phyloP scores from a whole-genome alignment of 371 early-diverging fungal species.

The Apophysomyces ossiformis region DNA sequence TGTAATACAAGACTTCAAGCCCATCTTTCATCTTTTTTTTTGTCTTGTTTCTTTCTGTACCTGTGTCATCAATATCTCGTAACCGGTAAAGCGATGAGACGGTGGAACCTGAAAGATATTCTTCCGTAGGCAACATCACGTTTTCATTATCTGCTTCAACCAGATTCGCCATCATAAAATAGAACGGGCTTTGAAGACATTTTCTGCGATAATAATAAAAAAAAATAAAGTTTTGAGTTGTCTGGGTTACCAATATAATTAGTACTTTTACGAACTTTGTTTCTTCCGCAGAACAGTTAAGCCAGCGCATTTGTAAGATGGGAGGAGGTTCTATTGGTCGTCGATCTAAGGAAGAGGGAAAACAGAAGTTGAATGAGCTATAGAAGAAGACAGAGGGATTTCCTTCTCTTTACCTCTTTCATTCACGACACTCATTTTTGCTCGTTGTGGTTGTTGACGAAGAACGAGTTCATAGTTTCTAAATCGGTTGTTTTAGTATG shows the following conservation, averaged over 20 bases:
- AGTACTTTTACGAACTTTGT: slow-evolving; percentile 34
- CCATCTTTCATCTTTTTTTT: background rate
- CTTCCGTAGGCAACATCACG: slow-evolving; percentile 22
- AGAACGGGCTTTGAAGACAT: slow-evolving; percentile 70
- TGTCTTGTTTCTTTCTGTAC: slow-evolving; percentile 21
- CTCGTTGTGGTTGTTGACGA: slow-evolving; percentile 30
- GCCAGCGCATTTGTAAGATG: slow-evolving; percentile 46
- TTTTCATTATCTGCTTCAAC: slow-evolving; percentile 46
- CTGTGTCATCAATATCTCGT: slow-evolving; percentile 72
- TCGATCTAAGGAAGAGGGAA: slow-evolving; percentile 26
- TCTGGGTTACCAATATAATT: slow-evolving; percentile 4
- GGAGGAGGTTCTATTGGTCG: slow-evolving; percentile 56
- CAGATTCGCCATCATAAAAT: slow-evolving; percentile 72
- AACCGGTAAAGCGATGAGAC: slow-evolving; percentile 86
- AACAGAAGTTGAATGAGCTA: background rate
- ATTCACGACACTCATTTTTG: slow-evolving; percentile 24
- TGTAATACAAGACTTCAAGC: background rate
- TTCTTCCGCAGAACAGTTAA: slow-evolving; percentile 36
- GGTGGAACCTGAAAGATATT: slow-evolving; percentile 66
- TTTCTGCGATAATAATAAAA: slow-evolving; percentile 41
- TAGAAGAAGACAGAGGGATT: too few relatives aligned
- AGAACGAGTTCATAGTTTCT: slow-evolving; percentile 13
- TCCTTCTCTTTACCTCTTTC: slow-evolving; percentile 12
- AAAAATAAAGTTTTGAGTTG: slow-evolving; percentile 13
- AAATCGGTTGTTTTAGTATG: slow-evolving; percentile 11